Base-by-base conservation (phyloP, 2,329 filamentous ascomycete genomes). In the Alternaria solani region DNA sequence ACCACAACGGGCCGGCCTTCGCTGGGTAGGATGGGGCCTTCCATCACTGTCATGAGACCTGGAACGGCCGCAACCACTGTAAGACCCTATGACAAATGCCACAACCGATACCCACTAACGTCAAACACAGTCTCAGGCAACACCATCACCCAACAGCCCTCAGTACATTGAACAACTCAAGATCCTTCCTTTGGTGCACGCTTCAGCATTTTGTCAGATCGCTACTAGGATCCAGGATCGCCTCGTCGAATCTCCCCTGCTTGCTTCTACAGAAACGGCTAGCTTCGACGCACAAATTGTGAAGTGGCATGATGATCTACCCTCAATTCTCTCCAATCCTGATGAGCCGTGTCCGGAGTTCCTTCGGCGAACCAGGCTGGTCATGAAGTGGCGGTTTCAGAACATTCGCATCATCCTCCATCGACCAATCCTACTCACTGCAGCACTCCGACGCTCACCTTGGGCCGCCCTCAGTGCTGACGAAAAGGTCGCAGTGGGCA, bases 301-400 rank as follows among this genome's bases (percentile, higher is more conserved):
- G 36, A 86, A 85, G 68, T 94, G 91, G 91, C 89, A 91, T 77
- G 87, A 88, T 57, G 87, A 86, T 51, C 84, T 93, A 1, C 91
- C 90, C 3, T 77, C 76, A 1, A 80, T 81, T 8, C 70, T 83
- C 3, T 71, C 70, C n/a, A 74, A 74, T 30, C 59, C 67, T 11
- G 71, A 75, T 81, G 88, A 92, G 57, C 86, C 89, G 9, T 91
- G 89, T 71, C 88, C 89, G 0, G 89, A 91, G 66, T 87, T 89
- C 2, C 84, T 93, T 18, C 88, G 87, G 64, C 89, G 90, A 49
- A 87, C 89, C 1, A 85, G 91, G 51, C 88, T 88, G 64, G 86
- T 93, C 68, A 92, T 93, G 89, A 91, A 91, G 75, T 94, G 91
- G 91, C 86, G 91, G 14, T 94, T 91, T 73, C 88, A 91, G 72